These are phyloP conservation scores for Aphanomyces cochlioides DNA, from an alignment of 352 stramenopile genomes.

Conservation along the genomic window DNA sequence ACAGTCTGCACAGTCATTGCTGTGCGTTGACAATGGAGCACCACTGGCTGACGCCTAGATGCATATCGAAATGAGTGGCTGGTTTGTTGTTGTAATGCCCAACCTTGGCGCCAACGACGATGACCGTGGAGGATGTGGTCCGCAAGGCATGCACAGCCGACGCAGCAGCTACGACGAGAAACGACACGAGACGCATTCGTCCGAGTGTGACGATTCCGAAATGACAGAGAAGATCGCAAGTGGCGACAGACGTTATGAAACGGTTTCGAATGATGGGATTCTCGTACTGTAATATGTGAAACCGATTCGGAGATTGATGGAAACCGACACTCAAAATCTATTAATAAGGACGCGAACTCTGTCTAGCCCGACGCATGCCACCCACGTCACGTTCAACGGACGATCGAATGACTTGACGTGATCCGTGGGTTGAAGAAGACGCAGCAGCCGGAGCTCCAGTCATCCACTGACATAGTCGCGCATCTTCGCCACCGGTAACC, in stretches of 20 bases:
- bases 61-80: neutral
- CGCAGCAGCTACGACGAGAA: neutral
- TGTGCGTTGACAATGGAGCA: slow-evolving; percentile 81
- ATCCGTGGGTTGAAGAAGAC: neutral
- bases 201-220: no score
- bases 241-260: no score
- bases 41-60: slow-evolving; percentile 56
- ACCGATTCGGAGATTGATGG: neutral
- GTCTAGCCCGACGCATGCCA: slow-evolving; percentile 20
- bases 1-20: slow-evolving; percentile 78
- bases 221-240: no score
- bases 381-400: slow-evolving; percentile 25
- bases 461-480: slow-evolving; percentile 76
- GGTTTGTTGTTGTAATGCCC: neutral
- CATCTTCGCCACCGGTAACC: slow-evolving; percentile 84
- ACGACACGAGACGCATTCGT: neutral
- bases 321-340: slow-evolving; percentile 11
- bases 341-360: slow-evolving; percentile 31
- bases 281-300: neutral
- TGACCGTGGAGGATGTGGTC: slow-evolving; percentile 62
- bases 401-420: slow-evolving; percentile 7
- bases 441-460: slow-evolving; percentile 26
- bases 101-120: slow-evolving; percentile 74
- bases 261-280: no score
- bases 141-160: neutral